Percentiles rank a stretch among this genome's conserved stretches.
Evolutionary conservation across 345 rosid species (phyloP).

Genomic region (Linum lewisii): DNA sequence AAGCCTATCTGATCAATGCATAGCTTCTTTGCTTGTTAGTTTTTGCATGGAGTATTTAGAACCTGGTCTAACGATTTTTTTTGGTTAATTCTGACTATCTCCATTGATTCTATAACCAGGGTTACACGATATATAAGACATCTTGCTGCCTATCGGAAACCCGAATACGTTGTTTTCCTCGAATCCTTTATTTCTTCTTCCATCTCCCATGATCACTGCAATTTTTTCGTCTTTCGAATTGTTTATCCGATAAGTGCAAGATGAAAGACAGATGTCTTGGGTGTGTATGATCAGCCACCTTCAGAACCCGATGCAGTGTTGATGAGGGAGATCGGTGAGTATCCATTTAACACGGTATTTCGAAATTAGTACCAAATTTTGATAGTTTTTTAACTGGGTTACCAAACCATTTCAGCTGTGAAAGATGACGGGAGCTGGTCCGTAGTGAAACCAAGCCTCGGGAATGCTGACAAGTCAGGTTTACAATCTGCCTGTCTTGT

Average conservation of each 20-base stretch:
- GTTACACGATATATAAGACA: constrained; percentile 83
- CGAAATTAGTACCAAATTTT: too few species aligned
- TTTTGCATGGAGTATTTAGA: constrained; percentile 61
- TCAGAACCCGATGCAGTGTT: constrained; percentile 62
- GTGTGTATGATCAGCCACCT: constrained; percentile 88
- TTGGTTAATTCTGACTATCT: neutral
- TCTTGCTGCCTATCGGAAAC: constrained; percentile 68
- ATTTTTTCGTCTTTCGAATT: neutral
- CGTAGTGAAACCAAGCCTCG: constrained; percentile 44
- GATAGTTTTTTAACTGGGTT: too few species aligned
- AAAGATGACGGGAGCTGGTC: constrained; percentile 73
- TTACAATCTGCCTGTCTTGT: too few species aligned
- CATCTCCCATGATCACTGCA: too few species aligned
- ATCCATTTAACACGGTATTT: too few species aligned
- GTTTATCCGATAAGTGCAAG: constrained; percentile 17
- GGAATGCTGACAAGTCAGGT: constrained; percentile 35
- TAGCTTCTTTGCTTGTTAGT: constrained; percentile 33
- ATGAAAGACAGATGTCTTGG: constrained; percentile 72
- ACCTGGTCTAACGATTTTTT: constrained; percentile 7
- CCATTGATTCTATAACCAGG: constrained; percentile 30
- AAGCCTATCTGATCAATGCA: neutral
- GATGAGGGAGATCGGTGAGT: constrained; percentile 72
- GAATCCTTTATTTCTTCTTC: constrained; percentile 44
- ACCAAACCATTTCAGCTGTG: too few species aligned
- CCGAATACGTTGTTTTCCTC: constrained; percentile 80